Evolutionary conservation across 116 monocot species (phyloP).

Genomic region (Dioscorea cayenensis): DNA sequence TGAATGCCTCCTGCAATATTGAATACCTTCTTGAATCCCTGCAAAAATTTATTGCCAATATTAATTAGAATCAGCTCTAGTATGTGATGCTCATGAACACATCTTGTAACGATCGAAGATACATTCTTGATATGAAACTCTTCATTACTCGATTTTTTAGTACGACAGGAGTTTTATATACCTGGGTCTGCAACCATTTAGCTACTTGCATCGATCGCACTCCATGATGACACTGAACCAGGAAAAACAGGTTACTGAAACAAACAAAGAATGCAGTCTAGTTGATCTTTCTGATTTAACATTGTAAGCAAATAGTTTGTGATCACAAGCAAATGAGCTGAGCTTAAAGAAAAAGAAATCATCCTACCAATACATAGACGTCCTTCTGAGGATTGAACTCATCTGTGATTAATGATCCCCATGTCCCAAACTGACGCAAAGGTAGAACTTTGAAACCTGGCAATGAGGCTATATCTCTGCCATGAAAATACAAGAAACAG

Average conservation of each 20-base stretch:
- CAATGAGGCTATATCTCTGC: slow-evolving; percentile 75
- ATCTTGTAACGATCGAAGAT: no score
- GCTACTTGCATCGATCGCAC: slow-evolving; percentile 81
- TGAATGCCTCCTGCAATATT: slow-evolving; percentile 86
- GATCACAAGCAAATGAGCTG: neutral
- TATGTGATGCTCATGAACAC: no score
- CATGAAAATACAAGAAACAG: slow-evolving; percentile 10
- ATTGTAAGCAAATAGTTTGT: no score
- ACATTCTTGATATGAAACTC: no score
- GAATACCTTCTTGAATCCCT: slow-evolving; percentile 93
- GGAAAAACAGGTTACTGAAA: neutral
- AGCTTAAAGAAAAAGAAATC: neutral
- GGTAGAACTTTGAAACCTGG: slow-evolving; percentile 89
- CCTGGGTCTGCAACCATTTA: slow-evolving; percentile 95
- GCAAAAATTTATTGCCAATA: slow-evolving; percentile 1
- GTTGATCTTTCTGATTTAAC: no score
- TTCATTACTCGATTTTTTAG: no score
- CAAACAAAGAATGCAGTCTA: neutral
- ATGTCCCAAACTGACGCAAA: slow-evolving; percentile 88
- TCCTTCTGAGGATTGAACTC: slow-evolving; percentile 90
- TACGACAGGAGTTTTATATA: slow-evolving; percentile 5
- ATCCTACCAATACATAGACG: slow-evolving; percentile 71
- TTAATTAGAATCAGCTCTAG: no score
- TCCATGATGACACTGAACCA: slow-evolving; percentile 85
- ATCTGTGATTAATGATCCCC: slow-evolving; percentile 74